These are phyloP conservation scores for Mycena capillaripes DNA, from an alignment of 768 basidiomycete species.

Conservation along the genomic window DNA sequence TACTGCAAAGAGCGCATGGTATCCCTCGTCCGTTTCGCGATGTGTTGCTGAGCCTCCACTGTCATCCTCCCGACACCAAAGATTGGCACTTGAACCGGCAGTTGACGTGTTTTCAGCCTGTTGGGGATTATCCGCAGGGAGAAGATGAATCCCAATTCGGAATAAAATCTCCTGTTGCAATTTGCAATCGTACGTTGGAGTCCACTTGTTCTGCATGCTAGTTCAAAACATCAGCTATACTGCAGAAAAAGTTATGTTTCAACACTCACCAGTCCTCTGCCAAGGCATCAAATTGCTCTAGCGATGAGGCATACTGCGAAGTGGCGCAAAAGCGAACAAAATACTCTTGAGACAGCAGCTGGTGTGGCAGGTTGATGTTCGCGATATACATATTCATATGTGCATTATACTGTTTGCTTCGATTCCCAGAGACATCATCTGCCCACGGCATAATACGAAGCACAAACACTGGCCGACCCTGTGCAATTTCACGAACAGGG, in stretches of 20 bases:
- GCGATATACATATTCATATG: conserved; percentile 50
- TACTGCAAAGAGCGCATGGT: not conserved
- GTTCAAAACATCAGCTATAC: too few relatives aligned
- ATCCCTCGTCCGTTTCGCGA: conserved; percentile 34
- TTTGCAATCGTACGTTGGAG: too few relatives aligned
- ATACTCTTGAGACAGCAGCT: conserved; percentile 44
- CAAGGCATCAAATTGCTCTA: conserved; percentile 48
- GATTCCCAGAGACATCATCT: not conserved
- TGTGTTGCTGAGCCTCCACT: conserved; percentile 38
- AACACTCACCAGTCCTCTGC: conserved; percentile 29
- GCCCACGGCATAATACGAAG: too few relatives aligned
- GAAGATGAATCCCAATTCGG: too few relatives aligned
- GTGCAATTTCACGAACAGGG: not conserved
- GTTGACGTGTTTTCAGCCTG: conserved; percentile 28
- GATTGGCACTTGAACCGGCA: not conserved
- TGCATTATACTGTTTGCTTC: conserved; percentile 49
- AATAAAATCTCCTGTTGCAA: too few relatives aligned
- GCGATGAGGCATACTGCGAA: conserved; percentile 43
- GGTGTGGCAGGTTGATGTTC: conserved; percentile 46
- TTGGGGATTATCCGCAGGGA: conserved; percentile 50
- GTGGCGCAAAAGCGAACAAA: conserved; percentile 49
- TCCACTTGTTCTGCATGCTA: too few relatives aligned
- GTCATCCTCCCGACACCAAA: conserved; percentile 40
- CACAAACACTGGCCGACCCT: not conserved
- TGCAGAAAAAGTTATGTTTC: too few relatives aligned